Percentiles rank a stretch among this genome's conserved stretches.
Conservation (phyloP, 1,139 yeast species). For the Diutina siamensis region DNA sequence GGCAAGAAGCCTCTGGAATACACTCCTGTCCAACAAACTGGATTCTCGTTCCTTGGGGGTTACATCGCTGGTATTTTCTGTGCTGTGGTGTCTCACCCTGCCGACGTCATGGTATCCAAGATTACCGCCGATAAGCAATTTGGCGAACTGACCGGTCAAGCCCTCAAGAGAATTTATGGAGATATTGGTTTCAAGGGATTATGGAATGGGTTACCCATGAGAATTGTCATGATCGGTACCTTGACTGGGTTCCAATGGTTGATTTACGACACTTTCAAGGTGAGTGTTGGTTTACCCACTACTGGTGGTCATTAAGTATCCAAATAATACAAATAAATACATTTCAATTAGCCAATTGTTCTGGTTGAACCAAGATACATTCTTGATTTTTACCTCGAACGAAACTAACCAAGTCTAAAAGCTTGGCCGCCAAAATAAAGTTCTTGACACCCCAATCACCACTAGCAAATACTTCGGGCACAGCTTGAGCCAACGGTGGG, state of each 20-base stretch:
- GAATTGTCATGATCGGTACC: constrained; percentile 95
- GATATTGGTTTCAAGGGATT: constrained; percentile 81
- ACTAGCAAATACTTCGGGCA: constrained; percentile 48
- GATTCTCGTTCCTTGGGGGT: constrained; percentile 89
- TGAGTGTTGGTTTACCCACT: constrained; percentile 82
- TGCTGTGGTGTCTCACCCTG: constrained; percentile 92
- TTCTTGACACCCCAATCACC: constrained; percentile 58
- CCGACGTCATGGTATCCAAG: constrained; percentile 94
- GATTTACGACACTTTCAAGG: constrained; percentile 89
- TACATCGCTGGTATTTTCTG: constrained; percentile 94
- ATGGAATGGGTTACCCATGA: constrained; percentile 90
- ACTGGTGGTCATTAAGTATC: constrained; percentile 53
- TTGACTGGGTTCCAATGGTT: constrained; percentile 96
- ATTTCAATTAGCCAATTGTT: not conserved
- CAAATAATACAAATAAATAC: not conserved
- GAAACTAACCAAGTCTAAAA: constrained; percentile 48
- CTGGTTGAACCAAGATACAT: constrained; percentile 36
- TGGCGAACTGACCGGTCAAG: constrained; percentile 55
- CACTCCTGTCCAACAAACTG: constrained; percentile 63
- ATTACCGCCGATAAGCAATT: constrained; percentile 65
- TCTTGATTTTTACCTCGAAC: constrained; percentile 50
- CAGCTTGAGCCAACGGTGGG: constrained; percentile 37
- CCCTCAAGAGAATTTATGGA: constrained; percentile 60
- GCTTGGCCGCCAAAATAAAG: constrained; percentile 47
- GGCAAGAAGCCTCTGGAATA: constrained; percentile 31